These are phyloP conservation scores for Pulveroboletus sp. DNA, from an alignment of 1,284 basidiomycete genomes.

Conservation along the genomic window DNA sequence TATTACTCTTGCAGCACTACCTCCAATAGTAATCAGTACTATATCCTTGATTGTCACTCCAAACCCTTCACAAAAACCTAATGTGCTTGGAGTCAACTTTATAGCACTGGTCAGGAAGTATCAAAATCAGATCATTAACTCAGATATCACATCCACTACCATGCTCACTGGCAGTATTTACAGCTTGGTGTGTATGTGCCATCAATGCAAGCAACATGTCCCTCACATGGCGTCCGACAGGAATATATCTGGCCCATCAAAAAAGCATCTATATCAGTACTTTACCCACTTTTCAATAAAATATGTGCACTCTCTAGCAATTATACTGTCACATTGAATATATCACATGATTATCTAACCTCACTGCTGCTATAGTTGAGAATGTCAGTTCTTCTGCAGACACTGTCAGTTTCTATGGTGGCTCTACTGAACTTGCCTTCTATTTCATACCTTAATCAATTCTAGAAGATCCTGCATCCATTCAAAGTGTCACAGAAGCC, in stretches of 20 bases:
- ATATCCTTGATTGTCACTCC: slow-evolving; percentile 8
- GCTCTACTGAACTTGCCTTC: not conserved
- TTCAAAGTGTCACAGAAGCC: not conserved
- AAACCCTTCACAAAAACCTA: slow-evolving; percentile 7
- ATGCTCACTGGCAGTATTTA: not conserved
- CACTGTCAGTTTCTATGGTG: not conserved
- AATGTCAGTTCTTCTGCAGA: not conserved
- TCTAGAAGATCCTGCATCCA: not conserved
- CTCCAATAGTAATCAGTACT: slow-evolving; percentile 1
- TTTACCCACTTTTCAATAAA: slow-evolving; percentile 12
- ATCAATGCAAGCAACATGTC: not conserved
- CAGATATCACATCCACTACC: slow-evolving; percentile 5
- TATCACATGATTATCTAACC: slow-evolving; percentile 6
- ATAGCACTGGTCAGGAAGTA: slow-evolving; percentile 11
- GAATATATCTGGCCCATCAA: slow-evolving; percentile 1
- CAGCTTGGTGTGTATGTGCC: not conserved
- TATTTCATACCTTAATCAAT: not conserved
- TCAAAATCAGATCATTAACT: slow-evolving; percentile 12
- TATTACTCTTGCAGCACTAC: slow-evolving; percentile 9
- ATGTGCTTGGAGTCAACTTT: slow-evolving; percentile 13
- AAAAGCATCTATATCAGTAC: not conserved
- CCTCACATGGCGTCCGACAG: not conserved
- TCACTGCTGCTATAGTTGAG: not conserved
- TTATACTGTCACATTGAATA: slow-evolving; percentile 8
- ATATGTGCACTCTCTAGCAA: not conserved